Conservation (phyloP, 2,329 filamentous ascomycete genomes). For the Nigrograna mackinnonii region DNA sequence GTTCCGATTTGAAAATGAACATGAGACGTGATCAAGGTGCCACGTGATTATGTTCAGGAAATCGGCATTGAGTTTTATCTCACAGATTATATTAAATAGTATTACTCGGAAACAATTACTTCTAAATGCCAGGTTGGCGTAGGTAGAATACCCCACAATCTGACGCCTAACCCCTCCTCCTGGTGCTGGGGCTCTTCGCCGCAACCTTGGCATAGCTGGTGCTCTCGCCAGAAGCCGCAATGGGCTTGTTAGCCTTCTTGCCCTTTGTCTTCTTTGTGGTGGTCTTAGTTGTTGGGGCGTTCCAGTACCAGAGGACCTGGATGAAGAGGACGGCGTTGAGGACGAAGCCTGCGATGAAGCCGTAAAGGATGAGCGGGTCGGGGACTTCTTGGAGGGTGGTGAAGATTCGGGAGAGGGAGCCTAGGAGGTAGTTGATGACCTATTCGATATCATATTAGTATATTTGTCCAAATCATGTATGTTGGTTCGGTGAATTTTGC, state of each 20-base stretch:
- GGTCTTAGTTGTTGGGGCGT: conserved; percentile 47
- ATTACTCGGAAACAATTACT: too few species aligned
- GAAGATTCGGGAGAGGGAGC: conserved; percentile 92
- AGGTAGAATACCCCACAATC: too few species aligned
- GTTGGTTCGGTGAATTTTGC: neutral
- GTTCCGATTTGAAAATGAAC: too few species aligned
- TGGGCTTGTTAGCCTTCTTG: conserved; percentile 44
- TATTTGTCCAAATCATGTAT: neutral
- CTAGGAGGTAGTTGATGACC: conserved; percentile 98
- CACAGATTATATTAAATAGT: too few species aligned
- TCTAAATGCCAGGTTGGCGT: too few species aligned
- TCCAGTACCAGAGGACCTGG: conserved; percentile 98
- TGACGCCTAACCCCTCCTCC: conserved; percentile 7
- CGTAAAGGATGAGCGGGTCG: conserved; percentile 93
- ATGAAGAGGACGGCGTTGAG: conserved; percentile 84
- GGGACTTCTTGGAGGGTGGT: conserved; percentile 97
- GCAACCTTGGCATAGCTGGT: conserved; percentile 3
- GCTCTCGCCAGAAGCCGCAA: conserved; percentile 32
- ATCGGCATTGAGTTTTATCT: too few species aligned
- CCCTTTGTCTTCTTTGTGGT: conserved; percentile 34
- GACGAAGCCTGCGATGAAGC: conserved; percentile 88
- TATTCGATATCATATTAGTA: conserved; percentile 42
- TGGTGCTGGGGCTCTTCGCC: conserved; percentile 13
- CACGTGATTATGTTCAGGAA: too few species aligned
- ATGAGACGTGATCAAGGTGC: too few species aligned